These are phyloP conservation scores for Metarhizium rileyi DNA, from an alignment of 2,329 filamentous ascomycete genomes.

Conservation along the genomic window DNA sequence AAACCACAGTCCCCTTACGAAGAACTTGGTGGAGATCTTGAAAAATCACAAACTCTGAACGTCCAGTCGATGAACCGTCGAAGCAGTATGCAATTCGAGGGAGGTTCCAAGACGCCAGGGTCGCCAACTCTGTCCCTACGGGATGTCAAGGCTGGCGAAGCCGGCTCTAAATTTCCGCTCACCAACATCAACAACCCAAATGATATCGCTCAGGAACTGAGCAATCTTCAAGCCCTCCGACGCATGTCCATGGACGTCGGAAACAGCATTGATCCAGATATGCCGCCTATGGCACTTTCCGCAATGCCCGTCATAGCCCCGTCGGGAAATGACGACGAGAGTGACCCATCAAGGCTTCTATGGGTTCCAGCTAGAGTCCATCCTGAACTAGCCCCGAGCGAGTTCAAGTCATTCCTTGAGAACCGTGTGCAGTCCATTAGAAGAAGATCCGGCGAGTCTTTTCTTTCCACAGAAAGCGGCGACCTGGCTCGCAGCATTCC, in stretches of 20 bases:
- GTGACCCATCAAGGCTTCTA: slow-evolving; percentile 78
- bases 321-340: slow-evolving; percentile 66
- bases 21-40: slow-evolving; percentile 22
- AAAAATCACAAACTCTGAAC: slow-evolving; percentile 35
- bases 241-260: slow-evolving; percentile 91
- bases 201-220: slow-evolving; percentile 84
- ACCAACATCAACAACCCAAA: slow-evolving; percentile 85
- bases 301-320: slow-evolving; percentile 66
- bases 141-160: slow-evolving; percentile 52
- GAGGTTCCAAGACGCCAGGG: slow-evolving; percentile 30
- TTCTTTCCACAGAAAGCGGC: slow-evolving; percentile 43
- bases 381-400: slow-evolving; percentile 86
- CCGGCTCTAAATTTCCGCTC: slow-evolving; percentile 60
- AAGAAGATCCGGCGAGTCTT: slow-evolving; percentile 66
- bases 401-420: slow-evolving; percentile 95
- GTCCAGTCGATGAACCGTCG: slow-evolving; percentile 29
- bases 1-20: slow-evolving; percentile 19
- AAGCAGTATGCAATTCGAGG: slow-evolving; percentile 30
- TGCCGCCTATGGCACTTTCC: slow-evolving; percentile 59
- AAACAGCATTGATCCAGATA: slow-evolving; percentile 62
- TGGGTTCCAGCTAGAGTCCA: slow-evolving; percentile 95
- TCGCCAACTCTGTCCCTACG: slow-evolving; percentile 45
- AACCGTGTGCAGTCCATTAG: slow-evolving; percentile 86
- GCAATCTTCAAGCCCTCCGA: slow-evolving; percentile 81
- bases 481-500: slow-evolving; percentile 42